Evolutionary conservation across 2,329 filamentous ascomycete species (phyloP).

Genomic region (Ascochyta pisi): DNA sequence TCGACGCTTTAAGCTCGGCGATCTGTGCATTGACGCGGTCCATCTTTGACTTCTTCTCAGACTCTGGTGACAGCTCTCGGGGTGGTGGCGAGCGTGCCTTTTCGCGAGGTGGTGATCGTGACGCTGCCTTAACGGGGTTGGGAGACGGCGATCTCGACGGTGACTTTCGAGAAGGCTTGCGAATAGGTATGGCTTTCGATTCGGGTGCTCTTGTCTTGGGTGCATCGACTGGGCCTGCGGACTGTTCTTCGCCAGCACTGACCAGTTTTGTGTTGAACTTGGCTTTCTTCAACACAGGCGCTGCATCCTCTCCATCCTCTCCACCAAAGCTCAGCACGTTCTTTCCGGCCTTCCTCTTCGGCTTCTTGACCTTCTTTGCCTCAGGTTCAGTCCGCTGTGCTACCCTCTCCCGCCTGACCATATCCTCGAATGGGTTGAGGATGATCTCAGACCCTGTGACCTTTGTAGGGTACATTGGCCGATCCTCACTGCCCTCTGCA

Average conservation of each 20-base stretch:
- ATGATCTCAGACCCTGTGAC: constrained; percentile 77
- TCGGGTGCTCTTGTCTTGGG: constrained; percentile 27
- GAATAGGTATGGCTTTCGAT: constrained; percentile 42
- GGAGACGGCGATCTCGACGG: constrained; percentile 36
- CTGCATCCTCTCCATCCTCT: constrained; percentile 63
- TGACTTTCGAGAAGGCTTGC: constrained; percentile 36
- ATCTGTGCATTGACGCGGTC: constrained; percentile 81
- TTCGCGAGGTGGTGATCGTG: constrained; percentile 24
- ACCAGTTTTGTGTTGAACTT: constrained; percentile 82
- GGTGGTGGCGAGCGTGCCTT: constrained; percentile 36
- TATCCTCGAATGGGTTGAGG: constrained; percentile 82
- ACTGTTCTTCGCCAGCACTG: constrained; percentile 49
- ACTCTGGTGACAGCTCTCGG: constrained; percentile 50
- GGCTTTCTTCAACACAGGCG: constrained; percentile 72
- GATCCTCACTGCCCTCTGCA: constrained; percentile 75
- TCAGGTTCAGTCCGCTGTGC: constrained; percentile 58
- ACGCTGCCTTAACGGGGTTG: constrained; percentile 19
- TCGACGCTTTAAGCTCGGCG: constrained; percentile 78
- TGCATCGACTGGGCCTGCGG: constrained; percentile 51
- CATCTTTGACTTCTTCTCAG: constrained; percentile 55
- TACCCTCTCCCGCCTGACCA: constrained; percentile 71
- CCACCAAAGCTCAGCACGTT: constrained; percentile 80
- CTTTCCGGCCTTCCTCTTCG: constrained; percentile 76
- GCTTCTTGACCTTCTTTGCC: constrained; percentile 56
- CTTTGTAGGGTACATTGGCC: constrained; percentile 84